Conservation (phyloP, 768 basidiomycete genomes). For the Cystofilobasidium macerans region DNA sequence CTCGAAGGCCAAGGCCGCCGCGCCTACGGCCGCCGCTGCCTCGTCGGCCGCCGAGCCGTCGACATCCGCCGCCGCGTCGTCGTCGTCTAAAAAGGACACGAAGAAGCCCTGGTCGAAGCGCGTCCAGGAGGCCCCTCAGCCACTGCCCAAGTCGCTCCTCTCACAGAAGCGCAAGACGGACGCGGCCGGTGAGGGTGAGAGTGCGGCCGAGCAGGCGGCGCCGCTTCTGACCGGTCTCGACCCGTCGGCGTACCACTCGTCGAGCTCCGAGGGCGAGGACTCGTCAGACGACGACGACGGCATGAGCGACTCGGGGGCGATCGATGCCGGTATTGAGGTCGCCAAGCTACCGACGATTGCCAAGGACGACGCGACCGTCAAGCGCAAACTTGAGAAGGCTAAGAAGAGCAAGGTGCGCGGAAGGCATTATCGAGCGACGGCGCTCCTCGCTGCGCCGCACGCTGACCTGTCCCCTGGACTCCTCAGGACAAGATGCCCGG, state of each 20-base stretch:
- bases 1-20: neutral
- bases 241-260: constrained; percentile 22
- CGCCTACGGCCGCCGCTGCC: neutral
- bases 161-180: constrained; percentile 16
- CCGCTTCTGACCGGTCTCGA: constrained; percentile 9
- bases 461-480: neutral
- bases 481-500: constrained; percentile 57
- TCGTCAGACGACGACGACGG: constrained; percentile 23
- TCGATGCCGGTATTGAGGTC: constrained; percentile 47
- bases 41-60: neutral
- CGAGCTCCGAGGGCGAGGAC: constrained; percentile 24
- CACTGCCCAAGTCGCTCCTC: constrained; percentile 16
- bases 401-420: constrained; percentile 54
- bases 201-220: neutral
- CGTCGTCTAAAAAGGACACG: neutral
- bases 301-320: constrained; percentile 22
- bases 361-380: constrained; percentile 74
- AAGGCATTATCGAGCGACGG: neutral
- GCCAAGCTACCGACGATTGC: constrained; percentile 69
- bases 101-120: constrained; percentile 23
- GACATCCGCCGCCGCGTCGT: neutral
- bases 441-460: neutral
- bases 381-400: constrained; percentile 48
- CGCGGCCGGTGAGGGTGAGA: neutral
- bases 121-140: constrained; percentile 22